Evolutionary conservation across 306 rosid genomes (phyloP).

Genomic region (Erythrophleum fordii): DNA sequence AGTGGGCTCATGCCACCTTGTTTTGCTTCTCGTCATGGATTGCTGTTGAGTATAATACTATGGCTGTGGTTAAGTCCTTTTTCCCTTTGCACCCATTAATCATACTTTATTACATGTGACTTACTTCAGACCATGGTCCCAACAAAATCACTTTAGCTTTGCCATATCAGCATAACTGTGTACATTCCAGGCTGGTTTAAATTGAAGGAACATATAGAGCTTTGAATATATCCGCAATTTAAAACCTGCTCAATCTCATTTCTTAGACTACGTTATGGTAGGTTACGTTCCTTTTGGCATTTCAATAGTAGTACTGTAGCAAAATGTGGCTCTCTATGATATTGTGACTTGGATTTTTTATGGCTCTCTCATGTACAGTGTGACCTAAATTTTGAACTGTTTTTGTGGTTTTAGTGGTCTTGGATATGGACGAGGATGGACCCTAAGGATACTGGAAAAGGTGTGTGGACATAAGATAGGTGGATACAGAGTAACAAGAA

Average conservation of each 20-base stretch:
- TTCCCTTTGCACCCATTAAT: conserved; percentile 51
- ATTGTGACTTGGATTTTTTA: not conserved
- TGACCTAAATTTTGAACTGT: not conserved
- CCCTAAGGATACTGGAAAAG: not conserved
- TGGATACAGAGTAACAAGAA: conserved; percentile 9
- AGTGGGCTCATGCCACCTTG: conserved; percentile 62
- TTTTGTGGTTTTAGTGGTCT: conserved; percentile 7
- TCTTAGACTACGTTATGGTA: not conserved
- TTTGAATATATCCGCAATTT: not conserved
- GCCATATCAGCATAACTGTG: conserved; percentile 36
- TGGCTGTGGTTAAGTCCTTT: conserved; percentile 46
- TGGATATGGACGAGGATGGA: not conserved
- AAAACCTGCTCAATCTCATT: not conserved
- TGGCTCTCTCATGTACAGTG: not conserved
- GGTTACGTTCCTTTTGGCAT: not conserved
- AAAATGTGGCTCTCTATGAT: not conserved
- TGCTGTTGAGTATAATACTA: conserved; percentile 51
- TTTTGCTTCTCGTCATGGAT: conserved; percentile 56
- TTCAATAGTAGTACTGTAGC: not conserved
- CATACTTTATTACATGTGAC: conserved; percentile 62
- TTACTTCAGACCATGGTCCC: conserved; percentile 54
- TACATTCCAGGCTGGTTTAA: conserved; percentile 36
- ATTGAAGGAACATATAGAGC: conserved; percentile 31
- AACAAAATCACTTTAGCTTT: conserved; percentile 45
- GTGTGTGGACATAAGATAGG: not conserved